Conservation (phyloP, 176 grass and related monocot genomes). For the Zizania latifolia region DNA sequence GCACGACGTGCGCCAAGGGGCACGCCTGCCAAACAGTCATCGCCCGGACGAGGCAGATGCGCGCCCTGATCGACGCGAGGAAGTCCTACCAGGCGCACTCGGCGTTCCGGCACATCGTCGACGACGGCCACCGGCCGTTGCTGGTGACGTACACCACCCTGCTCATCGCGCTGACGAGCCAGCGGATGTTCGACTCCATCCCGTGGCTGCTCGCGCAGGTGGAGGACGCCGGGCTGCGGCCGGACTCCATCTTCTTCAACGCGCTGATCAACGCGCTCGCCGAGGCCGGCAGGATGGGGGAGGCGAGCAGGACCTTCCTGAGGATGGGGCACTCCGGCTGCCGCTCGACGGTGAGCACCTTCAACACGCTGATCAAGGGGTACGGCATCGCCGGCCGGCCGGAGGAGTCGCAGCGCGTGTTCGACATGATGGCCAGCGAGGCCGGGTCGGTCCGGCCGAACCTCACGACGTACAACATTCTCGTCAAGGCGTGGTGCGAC, state of each 20-base stretch:
- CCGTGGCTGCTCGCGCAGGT: conserved; percentile 60
- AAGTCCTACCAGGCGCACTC: conserved; percentile 57
- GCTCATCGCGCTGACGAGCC: conserved; percentile 56
- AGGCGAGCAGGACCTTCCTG: conserved; percentile 78
- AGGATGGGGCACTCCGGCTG: conserved; percentile 73
- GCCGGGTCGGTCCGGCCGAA: conserved; percentile 36
- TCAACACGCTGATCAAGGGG: conserved; percentile 96
- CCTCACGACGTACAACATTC: conserved; percentile 81
- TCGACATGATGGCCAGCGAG: conserved; percentile 64
- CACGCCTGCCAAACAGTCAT: conserved; percentile 56
- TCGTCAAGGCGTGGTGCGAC: conserved; percentile 97
- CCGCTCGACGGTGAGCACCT: conserved; percentile 65
- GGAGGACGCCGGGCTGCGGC: conserved; percentile 60
- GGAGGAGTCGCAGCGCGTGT: conserved; percentile 59
- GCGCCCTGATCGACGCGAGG: conserved; percentile 52
- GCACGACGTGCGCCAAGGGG: conserved; percentile 55
- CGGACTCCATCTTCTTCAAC: conserved; percentile 89
- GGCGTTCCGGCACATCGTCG: conserved; percentile 43
- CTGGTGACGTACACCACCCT: conserved; percentile 79
- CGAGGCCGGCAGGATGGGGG: conserved; percentile 64
- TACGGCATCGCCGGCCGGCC: conserved; percentile 70
- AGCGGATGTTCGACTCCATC: conserved; percentile 59
- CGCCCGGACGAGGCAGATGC: conserved; percentile 58
- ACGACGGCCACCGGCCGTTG: conserved; percentile 81
- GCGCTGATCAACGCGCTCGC: conserved; percentile 82